Evolutionary conservation across 371 early-diverging fungal genomes (phyloP), one percentile per base, ranked within the genome.

Genomic region (Rhizopus sp.): DNA sequence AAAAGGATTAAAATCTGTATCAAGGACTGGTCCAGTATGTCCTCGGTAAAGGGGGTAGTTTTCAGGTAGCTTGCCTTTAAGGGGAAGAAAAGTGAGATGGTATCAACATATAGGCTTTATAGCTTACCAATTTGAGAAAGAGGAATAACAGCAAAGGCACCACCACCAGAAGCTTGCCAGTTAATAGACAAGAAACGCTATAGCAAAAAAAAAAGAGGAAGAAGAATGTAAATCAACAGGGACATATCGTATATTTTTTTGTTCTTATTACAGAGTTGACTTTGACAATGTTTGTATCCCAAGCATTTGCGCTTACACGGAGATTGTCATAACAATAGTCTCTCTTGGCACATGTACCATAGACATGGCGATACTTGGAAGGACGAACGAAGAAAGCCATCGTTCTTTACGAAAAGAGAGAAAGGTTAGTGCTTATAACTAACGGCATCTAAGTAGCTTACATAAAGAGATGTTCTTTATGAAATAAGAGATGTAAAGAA

Each of bases 1-100:
- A 81, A 97, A 98, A 17, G 97, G 98, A 59, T 96, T 93, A 60
- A 96, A 98, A 68, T 93, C 95, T 31, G 98, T 98, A 76, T 98
- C 99, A 48, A 97, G 81, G 9, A 98, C 99, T 37, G 98, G 88
- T 6, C 86, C 95, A 10, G 93, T 86, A 67, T 98, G 99, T 29
- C 96, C 98, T 58, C 86, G 85, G 63, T 90, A 95, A 30, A 96
- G 78, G 3, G 98, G 97, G 45, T 88, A 85, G 55, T 87, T 86
- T 40, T 90, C 91, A 31, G 88, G 83, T 39, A 97, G 76, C 75
- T 95, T 95, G 61, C 90, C 90, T 87, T 62, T 23, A 6, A 12
- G 23, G 16, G 29, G 7, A 37, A 53, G 42, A 48, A 7, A 49
- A 9, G n/a, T 53, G 5, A 16, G 3, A 39, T 35, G 10, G 48